Conservation (phyloP, 2,329 filamentous ascomycete species). For the Didymella lethalis region DNA sequence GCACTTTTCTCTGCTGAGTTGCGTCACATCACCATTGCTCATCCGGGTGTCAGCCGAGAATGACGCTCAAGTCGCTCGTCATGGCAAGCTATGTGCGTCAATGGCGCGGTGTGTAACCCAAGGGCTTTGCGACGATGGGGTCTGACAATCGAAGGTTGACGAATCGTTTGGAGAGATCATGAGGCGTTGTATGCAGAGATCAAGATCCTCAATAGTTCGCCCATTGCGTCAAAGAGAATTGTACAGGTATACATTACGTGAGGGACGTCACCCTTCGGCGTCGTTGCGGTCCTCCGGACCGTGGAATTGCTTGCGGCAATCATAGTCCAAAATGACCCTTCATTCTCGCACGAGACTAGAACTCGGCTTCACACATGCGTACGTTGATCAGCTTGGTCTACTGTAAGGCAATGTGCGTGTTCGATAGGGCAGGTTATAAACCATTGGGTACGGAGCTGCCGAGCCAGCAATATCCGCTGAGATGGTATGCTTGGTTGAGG, state of each 20-base stretch:
- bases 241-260: too few relatives aligned
- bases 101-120: background rate
- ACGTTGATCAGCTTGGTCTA: background rate
- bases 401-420: background rate
- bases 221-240: background rate
- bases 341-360: background rate
- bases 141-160: background rate
- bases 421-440: background rate
- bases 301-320: background rate
- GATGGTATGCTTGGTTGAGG: background rate
- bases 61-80: background rate
- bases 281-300: background rate
- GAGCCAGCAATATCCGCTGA: background rate
- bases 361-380: background rate
- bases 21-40: background rate
- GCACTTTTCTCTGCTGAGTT: background rate
- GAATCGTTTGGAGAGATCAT: background rate
- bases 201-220: background rate
- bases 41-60: background rate
- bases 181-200: background rate
- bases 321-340: background rate
- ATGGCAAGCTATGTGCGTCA: background rate
- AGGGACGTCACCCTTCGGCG: background rate
- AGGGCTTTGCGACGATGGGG: background rate
- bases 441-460: background rate